Base-by-base conservation (phyloP, 371 early-diverging fungal genomes). In the Mortierella polycephala region DNA sequence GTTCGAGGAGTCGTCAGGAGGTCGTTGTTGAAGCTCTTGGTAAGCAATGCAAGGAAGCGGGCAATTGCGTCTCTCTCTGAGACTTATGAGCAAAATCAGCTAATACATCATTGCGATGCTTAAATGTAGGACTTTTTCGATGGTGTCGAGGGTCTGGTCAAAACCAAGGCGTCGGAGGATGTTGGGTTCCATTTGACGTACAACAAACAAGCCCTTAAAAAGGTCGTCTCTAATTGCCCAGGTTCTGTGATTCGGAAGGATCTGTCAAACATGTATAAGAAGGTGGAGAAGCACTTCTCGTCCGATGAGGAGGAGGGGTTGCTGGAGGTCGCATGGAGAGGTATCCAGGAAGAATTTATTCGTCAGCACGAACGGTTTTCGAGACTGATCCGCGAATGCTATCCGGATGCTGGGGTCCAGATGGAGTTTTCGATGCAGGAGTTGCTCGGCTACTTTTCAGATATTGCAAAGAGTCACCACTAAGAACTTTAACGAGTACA, bases 271-370 rank as follows among this genome's bases (percentile, higher is more conserved):
- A 82, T 97, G 13, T 95, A 96, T 74, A 95, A 94, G 65, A 90
- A 95, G 49, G 96, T 97, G 2, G 96, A 97, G 57, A 97, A 96
- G 74, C 97, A 97, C 80, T 96, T 94, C 74, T 85, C 92, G 3
- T 79, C 80, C 8, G 76, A 75, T 3, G 95, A 94, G 42, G 93
- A 94, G 69, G 95, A 91, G 47, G 90, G 92, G 0, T 77, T 98
- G 30, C 69, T 95, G 6, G 94, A 93, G 69, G 93, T 96, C 2
- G 93, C 97, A 1, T 97, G 98, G 98, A 86, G 94, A 55, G 92
- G 92, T 11, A 94, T 97, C 49, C 94, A 95, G 62, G 94, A 96
- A 67, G 96, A 96, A 53, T 88, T 95, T 57, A 89, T 94, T 57
- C 89, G 88, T 37, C 92, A 93, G 77, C 89, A 95, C 67, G 90